phyloP scores from a whole-genome alignment of 345 rosid genomes.

The Carallia brachiata region DNA sequence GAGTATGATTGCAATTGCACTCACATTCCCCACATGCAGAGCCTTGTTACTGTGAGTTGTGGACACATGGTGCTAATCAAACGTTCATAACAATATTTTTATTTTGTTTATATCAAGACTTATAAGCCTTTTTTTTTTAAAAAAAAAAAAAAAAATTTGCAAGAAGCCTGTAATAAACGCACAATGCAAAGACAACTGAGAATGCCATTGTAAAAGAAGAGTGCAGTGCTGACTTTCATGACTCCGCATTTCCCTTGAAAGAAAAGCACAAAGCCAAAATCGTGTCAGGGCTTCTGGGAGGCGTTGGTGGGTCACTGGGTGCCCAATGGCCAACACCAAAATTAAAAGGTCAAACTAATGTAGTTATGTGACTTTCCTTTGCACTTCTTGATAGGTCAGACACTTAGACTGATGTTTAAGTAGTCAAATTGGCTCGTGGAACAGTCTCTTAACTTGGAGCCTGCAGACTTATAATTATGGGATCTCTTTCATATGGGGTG shows the following conservation, averaged over 20 bases:
- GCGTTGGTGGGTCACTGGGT: no score
- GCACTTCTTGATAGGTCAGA: no score
- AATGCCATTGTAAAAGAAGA: no score
- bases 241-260: not conserved
- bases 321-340: not conserved
- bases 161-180: no score
- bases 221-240: not conserved
- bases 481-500: constrained; percentile 49
- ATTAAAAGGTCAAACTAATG: not conserved
- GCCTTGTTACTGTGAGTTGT: not conserved
- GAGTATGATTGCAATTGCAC: not conserved
- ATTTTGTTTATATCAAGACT: no score
- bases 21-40: constrained; percentile 14
- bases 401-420: not conserved
- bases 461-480: constrained; percentile 23
- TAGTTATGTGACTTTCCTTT: no score
- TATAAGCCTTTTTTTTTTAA: no score
- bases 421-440: constrained; percentile 8
- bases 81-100: not conserved
- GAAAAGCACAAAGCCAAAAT: not conserved
- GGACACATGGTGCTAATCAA: not conserved
- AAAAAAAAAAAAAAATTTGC: no score
- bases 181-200: no score
- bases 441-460: not conserved
- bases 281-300: not conserved